A percentile compares a stretch with the other conserved stretches of the same genome.
These are phyloP conservation scores for Mycena latifolia DNA, from an alignment of 768 basidiomycete species.

Conservation along the genomic window DNA sequence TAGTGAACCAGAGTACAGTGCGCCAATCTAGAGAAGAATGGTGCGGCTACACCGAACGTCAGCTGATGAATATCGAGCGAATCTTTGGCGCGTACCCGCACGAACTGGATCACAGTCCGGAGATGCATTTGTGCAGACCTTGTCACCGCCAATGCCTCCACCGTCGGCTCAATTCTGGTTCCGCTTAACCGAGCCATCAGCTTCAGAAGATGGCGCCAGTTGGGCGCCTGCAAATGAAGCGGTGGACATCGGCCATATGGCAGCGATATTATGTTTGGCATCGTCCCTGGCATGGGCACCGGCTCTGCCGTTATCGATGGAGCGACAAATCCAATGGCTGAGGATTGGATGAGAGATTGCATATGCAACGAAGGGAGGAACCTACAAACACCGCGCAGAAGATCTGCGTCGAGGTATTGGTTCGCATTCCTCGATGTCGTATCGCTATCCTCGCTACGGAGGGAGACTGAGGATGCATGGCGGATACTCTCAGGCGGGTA, in stretches of 20 bases:
- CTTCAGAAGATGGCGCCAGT: constrained; percentile 80
- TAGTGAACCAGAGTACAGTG: constrained; percentile 81
- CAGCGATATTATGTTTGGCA: constrained; percentile 82
- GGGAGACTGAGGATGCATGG: constrained; percentile 2
- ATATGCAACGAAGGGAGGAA: constrained; percentile 37
- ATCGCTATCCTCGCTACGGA: constrained; percentile 27
- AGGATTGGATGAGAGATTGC: constrained; percentile 12
- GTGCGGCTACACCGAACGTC: constrained; percentile 60
- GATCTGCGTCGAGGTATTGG: constrained; percentile 69
- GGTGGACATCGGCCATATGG: constrained; percentile 77
- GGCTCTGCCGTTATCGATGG: constrained; percentile 65
- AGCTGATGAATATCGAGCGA: not conserved
- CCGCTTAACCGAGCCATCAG: constrained; percentile 80
- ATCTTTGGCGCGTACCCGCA: constrained; percentile 64
- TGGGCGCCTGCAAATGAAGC: constrained; percentile 79
- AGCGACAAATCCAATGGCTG: constrained; percentile 77
- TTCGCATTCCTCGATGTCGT: constrained; percentile 48
- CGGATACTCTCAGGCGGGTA: constrained; percentile 22
- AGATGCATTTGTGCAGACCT: constrained; percentile 68
- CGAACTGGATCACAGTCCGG: constrained; percentile 83
- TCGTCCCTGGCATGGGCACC: constrained; percentile 61
- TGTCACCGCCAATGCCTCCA: constrained; percentile 71
- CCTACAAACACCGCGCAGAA: constrained; percentile 75
- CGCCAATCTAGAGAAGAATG: constrained; percentile 74
- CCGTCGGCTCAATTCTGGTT: constrained; percentile 76